Evolutionary conservation across 1,284 basidiomycete genomes (phyloP).

Genomic region (Chiua sp.): DNA sequence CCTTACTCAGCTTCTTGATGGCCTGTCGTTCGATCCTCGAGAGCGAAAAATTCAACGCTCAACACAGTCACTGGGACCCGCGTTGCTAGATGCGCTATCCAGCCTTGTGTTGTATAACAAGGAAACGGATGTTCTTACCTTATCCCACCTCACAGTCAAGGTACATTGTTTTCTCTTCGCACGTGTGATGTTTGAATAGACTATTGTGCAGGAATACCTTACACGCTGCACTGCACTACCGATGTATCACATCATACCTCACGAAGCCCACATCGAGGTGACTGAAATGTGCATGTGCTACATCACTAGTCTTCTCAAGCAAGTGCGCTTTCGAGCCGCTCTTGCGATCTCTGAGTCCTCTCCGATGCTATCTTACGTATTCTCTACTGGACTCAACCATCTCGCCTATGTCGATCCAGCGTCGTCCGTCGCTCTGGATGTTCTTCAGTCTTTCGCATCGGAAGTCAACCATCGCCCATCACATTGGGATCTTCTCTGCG

Average conservation of each 20-base stretch:
- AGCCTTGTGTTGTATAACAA: slow-evolving; percentile 5
- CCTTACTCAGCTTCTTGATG: slow-evolving; percentile 1
- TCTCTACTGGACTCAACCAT: slow-evolving; percentile 6
- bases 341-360: background rate
- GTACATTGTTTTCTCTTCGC: background rate
- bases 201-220: slow-evolving; percentile 4
- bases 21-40: background rate
- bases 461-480: background rate
- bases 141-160: slow-evolving; percentile 9
- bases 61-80: background rate
- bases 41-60: too few relatives aligned
- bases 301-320: background rate
- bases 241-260: background rate
- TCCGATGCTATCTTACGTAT: slow-evolving; percentile 4
- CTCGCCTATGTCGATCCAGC: background rate
- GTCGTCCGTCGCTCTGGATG: background rate
- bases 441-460: background rate
- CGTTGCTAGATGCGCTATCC: background rate
- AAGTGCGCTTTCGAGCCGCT: too few relatives aligned
- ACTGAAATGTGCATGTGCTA: slow-evolving; percentile 2
- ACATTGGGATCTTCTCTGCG: background rate
- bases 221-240: background rate
- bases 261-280: background rate
- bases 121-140: background rate
- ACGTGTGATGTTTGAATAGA: background rate